Evolutionary conservation across 768 basidiomycete genomes (phyloP), one percentile per base, ranked within the genome.

Genomic region (Antrodiella citrinella): DNA sequence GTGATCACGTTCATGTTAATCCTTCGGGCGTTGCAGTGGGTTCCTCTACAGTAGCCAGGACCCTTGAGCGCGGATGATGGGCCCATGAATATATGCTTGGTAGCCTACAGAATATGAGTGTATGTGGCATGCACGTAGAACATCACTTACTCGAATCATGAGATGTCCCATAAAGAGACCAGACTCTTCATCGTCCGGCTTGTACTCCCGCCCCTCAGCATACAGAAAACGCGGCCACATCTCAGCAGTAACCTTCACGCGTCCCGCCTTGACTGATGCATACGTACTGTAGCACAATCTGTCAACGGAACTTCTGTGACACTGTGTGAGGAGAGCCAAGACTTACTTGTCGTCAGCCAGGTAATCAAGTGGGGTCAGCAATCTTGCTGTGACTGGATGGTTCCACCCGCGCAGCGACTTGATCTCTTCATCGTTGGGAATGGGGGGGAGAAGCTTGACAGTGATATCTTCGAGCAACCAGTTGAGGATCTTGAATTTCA

Each of bases 221-320:
- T 49, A 49, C 13, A 43, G 39, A 26, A 49, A 49, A 7, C 48
- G 48, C 11, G 48, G 48, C 19, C 30, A 26, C 20, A 43, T 13
- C 10, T 49, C 18, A 19, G 35, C 48, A n/a, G 39, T 44, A 11
- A 12, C 21, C 11, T 4, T 18, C 26, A 48, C 12, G n/a, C n/a
- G 7, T 7, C 41, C 41, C 7, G 10, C 26, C 22, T 46, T 22
- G 15, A 46, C 19, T 7, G 7, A 7, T 5, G 21, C n/a, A 19
- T 18, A 22, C n/a, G 41, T 43, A 21, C 35, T 38, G 22, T 18
- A n/a, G n/a, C n/a, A n/a, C n/a, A n/a, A n/a, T n/a, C n/a, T n/a
- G n/a, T n/a, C n/a, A n/a, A n/a, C n/a, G n/a, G n/a, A n/a, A n/a
- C n/a, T n/a, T n/a, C n/a, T n/a, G n/a, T n/a, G n/a, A n/a, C n/a